Base-by-base conservation (phyloP, 306 rosid genomes). In the Crataegus laevigata region DNA sequence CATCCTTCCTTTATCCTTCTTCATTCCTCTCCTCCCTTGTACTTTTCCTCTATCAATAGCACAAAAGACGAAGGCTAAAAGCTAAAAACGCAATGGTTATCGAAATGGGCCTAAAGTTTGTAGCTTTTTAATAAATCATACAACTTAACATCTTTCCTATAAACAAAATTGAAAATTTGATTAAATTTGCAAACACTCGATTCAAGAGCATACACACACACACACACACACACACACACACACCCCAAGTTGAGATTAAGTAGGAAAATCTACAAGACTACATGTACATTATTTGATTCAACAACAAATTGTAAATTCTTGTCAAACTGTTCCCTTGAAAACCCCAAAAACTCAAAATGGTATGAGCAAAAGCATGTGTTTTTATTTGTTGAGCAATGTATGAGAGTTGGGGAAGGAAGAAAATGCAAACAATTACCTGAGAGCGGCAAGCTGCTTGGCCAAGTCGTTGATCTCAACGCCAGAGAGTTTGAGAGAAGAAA, bases 401-500 rank as follows among this genome's bases (percentile, higher is more conserved):
- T 5, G 13, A 40, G 28, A 43, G n/a, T 51, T 12, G 29, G 3
- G 61, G 1, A 62, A 54, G 50, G 1, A 43, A 3, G 14, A 22
- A 15, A 12, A 19, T 15, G 6, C 6, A 14, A 72, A 17, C 67
- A 2, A 17, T 7, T 61, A 88, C 92, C 88, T 84, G 66, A 83
- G 80, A 76, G 30, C 68, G 29, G 61, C 61, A 75, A 90, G 86
- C 72, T 84, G 84, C 80, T 79, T 85, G 65, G 81, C 74, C 61
- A 90, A 82, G 50, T 88, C 85, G 29, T 83, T 80, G 66, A 90
- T 75, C 80, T 90, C 90, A 78, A 81, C 68, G 19, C 74, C 68
- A 32, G 90, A 90, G 73, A 90, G 96, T 75, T 84, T 84, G 67
- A 86, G 80, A 82, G 90, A 87, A 70, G 55, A 70, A 34, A 87